Percentiles rank a stretch among this genome's conserved stretches.
Evolutionary conservation across 768 basidiomycete genomes (phyloP).

Genomic region (Filobasidium wieringae): DNA sequence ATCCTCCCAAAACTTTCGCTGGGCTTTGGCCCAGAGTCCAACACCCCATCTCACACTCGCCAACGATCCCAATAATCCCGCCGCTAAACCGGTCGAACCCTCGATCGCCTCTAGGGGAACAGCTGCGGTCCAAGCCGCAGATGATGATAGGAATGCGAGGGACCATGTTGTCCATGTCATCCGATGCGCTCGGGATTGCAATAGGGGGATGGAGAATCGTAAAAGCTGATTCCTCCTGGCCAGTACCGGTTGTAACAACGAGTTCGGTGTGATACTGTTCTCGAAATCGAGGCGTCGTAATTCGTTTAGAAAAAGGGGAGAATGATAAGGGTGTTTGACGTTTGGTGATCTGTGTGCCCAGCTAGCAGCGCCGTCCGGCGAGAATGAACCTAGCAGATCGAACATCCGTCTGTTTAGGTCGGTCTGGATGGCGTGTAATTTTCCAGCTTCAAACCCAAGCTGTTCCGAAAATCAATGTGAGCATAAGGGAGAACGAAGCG

Average conservation of each 20-base stretch:
- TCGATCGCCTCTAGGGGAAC: constrained; percentile 21
- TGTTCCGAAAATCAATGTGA: constrained; percentile 2
- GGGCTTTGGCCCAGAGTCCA: constrained; percentile 23
- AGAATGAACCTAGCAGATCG: constrained; percentile 14
- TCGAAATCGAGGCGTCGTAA: constrained; percentile 14
- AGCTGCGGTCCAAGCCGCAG: constrained; percentile 22
- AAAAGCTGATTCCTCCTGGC: constrained; percentile 25
- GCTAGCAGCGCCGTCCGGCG: not conserved
- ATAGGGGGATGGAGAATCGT: constrained; percentile 13
- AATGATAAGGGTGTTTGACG: constrained; percentile 23
- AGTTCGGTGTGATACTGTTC: constrained; percentile 15
- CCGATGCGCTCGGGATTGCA: constrained; percentile 23
- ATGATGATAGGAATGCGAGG: constrained; percentile 13
- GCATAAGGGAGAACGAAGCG: not conserved
- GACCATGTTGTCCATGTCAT: constrained; percentile 18
- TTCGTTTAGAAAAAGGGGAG: constrained; percentile 32
- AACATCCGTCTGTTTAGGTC: constrained; percentile 16
- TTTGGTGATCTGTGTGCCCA: not conserved
- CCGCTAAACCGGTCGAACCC: constrained; percentile 18
- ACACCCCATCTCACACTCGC: constrained; percentile 26
- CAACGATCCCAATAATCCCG: constrained; percentile 21
- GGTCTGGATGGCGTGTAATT: constrained; percentile 25
- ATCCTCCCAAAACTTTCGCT: constrained; percentile 31
- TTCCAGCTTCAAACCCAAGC: constrained; percentile 31
- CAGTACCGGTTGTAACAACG: constrained; percentile 23